These are phyloP conservation scores for Aspergillus aculeatinus DNA, from an alignment of 2,329 filamentous ascomycete genomes.

Conservation along the genomic window DNA sequence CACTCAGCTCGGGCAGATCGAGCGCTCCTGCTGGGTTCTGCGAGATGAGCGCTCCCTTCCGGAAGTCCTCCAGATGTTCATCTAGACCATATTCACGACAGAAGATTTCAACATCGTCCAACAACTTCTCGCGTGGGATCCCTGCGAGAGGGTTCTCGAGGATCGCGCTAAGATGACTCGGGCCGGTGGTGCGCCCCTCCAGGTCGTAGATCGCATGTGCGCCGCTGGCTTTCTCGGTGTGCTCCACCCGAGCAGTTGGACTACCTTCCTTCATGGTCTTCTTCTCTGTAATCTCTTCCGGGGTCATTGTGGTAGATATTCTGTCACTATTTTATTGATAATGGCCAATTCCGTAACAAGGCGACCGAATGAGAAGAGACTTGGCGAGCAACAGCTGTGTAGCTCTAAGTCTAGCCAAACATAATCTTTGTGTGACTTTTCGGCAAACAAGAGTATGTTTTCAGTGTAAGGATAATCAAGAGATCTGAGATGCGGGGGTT, in stretches of 20 bases:
- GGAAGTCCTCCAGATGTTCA: slow-evolving; percentile 50
- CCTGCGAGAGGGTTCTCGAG: slow-evolving; percentile 58
- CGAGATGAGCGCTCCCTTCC: slow-evolving; percentile 53
- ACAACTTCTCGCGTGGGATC: slow-evolving; percentile 52
- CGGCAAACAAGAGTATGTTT: not conserved
- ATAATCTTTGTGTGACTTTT: not conserved
- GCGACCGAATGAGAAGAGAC: too few relatives aligned
- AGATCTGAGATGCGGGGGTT: not conserved
- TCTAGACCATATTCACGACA: slow-evolving; percentile 50
- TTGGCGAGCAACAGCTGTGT: too few relatives aligned
- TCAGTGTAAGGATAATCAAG: not conserved
- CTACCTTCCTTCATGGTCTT: slow-evolving; percentile 1
- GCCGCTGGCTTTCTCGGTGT: slow-evolving; percentile 16
- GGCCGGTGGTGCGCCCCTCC: slow-evolving; percentile 20
- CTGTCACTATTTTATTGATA: not conserved
- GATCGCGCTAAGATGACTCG: slow-evolving; percentile 32
- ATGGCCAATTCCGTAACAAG: not conserved
- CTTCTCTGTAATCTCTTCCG: not conserved
- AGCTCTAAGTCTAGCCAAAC: too few relatives aligned
- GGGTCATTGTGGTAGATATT: not conserved
- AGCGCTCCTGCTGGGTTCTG: slow-evolving; percentile 53
- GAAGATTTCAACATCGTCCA: slow-evolving; percentile 57
- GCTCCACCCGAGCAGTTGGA: slow-evolving; percentile 8
- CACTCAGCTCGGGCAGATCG: slow-evolving; percentile 47
- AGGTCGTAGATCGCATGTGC: slow-evolving; percentile 24